Evolutionary conservation across 1,139 yeast species (phyloP).

Genomic region (Debaryomycetaceae sp.): DNA sequence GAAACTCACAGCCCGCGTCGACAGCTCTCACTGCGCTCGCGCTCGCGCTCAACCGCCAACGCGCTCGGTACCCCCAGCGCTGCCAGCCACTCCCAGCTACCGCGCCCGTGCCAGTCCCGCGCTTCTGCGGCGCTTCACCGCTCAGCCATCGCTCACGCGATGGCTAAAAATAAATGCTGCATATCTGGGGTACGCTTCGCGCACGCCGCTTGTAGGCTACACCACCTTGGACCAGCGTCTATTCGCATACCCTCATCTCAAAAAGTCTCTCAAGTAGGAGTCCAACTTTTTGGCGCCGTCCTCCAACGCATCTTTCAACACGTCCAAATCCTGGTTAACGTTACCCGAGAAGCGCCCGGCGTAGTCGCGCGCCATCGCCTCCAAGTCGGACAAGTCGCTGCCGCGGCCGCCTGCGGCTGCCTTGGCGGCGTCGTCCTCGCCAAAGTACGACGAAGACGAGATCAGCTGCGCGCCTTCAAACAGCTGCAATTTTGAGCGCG

Average conservation of each 20-base stretch:
- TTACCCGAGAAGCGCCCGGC: constrained; percentile 67
- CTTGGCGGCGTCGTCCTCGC: constrained; percentile 62
- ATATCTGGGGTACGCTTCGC: too few relatives aligned
- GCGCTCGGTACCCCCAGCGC: too few relatives aligned
- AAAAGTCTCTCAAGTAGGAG: constrained; percentile 76
- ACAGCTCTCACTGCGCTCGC: too few relatives aligned
- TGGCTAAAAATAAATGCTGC: too few relatives aligned
- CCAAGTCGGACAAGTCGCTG: constrained; percentile 39
- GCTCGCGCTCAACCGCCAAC: too few relatives aligned
- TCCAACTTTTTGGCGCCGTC: constrained; percentile 90
- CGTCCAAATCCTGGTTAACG: constrained; percentile 85
- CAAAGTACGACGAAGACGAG: constrained; percentile 89
- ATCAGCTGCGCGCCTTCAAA: constrained; percentile 87
- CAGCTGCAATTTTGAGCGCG: constrained; percentile 68
- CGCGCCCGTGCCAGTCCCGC: too few relatives aligned
- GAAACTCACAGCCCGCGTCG: too few relatives aligned
- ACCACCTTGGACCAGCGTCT: too few relatives aligned
- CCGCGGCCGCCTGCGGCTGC: constrained; percentile 17
- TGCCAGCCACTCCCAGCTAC: too few relatives aligned
- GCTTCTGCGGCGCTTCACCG: too few relatives aligned
- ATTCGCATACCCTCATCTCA: constrained; percentile 37
- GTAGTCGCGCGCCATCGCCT: constrained; percentile 59
- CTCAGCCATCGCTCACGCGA: too few relatives aligned
- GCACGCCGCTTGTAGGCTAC: too few relatives aligned
- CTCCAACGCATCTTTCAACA: constrained; percentile 87